Percentiles rank a stretch among this genome's conserved stretches.
phyloP scores from a whole-genome alignment of 441 rosid species.

The Populus hybrid region DNA sequence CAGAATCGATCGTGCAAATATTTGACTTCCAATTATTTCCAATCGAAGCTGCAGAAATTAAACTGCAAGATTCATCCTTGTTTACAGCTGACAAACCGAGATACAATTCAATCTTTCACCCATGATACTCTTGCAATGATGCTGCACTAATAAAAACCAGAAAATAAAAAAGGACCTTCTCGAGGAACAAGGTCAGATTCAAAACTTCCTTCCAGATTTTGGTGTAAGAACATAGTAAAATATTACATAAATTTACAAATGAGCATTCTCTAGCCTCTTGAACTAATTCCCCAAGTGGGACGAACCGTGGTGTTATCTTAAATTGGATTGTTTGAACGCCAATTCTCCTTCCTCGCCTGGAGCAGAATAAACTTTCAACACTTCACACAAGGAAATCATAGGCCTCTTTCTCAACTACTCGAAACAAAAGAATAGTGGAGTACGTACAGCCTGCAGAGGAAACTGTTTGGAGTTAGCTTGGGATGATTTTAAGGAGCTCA shows the following conservation, averaged over 20 bases:
- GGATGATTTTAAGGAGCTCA: slow-evolving; percentile 79
- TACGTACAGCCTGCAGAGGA: slow-evolving; percentile 3
- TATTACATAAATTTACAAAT: too few relatives aligned
- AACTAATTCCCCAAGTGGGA: too few relatives aligned
- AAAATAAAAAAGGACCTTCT: background rate
- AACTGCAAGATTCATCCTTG: background rate
- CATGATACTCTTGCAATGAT: background rate
- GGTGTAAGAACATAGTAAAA: background rate
- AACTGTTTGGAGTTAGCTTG: slow-evolving; percentile 28
- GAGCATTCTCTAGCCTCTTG: too few relatives aligned
- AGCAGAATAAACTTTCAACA: too few relatives aligned
- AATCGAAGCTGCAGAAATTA: background rate
- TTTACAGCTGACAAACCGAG: background rate
- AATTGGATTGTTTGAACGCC: too few relatives aligned
- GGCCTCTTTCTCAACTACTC: background rate
- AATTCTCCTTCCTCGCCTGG: too few relatives aligned
- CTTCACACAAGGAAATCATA: too few relatives aligned
- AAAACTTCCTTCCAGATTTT: background rate
- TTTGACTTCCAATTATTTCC: background rate
- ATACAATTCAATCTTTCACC: background rate
- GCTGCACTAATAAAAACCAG: background rate
- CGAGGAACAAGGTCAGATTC: background rate
- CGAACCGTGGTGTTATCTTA: too few relatives aligned
- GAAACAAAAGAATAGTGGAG: background rate
- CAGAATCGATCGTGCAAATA: background rate